phyloP scores from a whole-genome alignment of 2,329 filamentous ascomycete genomes.

The Penicillium griseofulvum region DNA sequence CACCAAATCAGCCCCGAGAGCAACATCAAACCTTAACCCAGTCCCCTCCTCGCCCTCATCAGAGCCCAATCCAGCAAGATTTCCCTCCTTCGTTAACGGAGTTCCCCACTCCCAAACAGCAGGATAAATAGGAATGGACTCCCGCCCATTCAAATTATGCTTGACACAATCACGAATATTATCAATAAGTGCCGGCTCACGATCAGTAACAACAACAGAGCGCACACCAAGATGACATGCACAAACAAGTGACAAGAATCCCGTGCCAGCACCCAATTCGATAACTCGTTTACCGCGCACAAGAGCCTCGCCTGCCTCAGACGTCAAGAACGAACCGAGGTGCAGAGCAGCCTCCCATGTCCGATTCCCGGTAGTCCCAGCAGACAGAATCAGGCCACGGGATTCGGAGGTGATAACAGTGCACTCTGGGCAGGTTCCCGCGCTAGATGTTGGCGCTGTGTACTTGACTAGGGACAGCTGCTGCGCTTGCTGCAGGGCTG shows the following conservation, averaged over 20 bases:
- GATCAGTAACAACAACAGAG: constrained; percentile 61
- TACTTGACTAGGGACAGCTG: constrained; percentile 75
- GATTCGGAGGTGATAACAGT: constrained; percentile 49
- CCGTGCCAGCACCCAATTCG: constrained; percentile 67
- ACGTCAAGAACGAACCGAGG: constrained; percentile 59
- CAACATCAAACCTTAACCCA: constrained; percentile 36
- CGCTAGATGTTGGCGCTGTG: constrained; percentile 34
- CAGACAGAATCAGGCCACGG: constrained; percentile 56
- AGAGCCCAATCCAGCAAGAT: constrained; percentile 1
- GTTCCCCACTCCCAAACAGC: constrained; percentile 46
- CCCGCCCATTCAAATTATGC: constrained; percentile 29
- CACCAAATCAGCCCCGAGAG: constrained; percentile 45
- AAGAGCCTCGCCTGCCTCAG: constrained; percentile 42
- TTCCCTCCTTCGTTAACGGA: constrained; percentile 20
- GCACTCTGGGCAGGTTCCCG: constrained; percentile 4
- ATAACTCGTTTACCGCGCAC: constrained; percentile 56
- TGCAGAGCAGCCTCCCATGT: constrained; percentile 70
- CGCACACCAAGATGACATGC: constrained; percentile 56
- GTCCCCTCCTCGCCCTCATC: neutral
- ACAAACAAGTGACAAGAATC: constrained; percentile 63
- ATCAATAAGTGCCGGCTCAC: constrained; percentile 49
- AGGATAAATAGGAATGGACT: constrained; percentile 26
- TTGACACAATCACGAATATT: constrained; percentile 39
- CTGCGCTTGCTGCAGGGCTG: constrained; percentile 65
- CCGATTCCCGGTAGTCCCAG: constrained; percentile 63